These are phyloP conservation scores for Kodamaea restingae DNA, from an alignment of 805 yeast genomes.

Conservation along the genomic window DNA sequence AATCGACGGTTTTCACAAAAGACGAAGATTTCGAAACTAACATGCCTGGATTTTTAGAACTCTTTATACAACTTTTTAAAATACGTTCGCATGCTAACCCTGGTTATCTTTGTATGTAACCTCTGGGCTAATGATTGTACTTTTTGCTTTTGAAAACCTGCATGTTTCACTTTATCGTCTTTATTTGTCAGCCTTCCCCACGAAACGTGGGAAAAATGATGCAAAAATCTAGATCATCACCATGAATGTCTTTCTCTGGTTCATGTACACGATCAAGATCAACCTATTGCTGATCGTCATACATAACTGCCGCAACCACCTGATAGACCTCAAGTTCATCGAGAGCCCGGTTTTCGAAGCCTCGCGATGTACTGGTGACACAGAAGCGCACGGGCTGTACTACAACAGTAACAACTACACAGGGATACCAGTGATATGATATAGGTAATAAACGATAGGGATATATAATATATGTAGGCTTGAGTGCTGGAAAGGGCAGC, in stretches of 20 bases:
- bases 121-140: no score
- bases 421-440: constrained; percentile 22
- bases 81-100: no score
- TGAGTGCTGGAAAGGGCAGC: neutral
- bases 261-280: constrained; percentile 34
- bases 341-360: constrained; percentile 32
- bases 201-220: constrained; percentile 1
- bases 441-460: constrained; percentile 1
- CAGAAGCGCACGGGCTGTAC: constrained; percentile 11
- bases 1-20: no score
- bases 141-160: no score
- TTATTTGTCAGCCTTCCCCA: neutral
- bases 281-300: constrained; percentile 35
- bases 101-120: no score
- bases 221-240: neutral
- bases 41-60: no score
- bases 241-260: constrained; percentile 31
- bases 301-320: constrained; percentile 28
- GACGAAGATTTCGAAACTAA: no score
- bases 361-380: constrained; percentile 22
- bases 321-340: constrained; percentile 28
- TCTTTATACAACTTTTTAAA: no score
- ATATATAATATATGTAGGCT: neutral
- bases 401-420: constrained; percentile 25
- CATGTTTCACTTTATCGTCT: no score